Evolutionary conservation across 306 rosid genomes (phyloP), one percentile per base, ranked within the genome.

Genomic region (Lagenaria siceraria): DNA sequence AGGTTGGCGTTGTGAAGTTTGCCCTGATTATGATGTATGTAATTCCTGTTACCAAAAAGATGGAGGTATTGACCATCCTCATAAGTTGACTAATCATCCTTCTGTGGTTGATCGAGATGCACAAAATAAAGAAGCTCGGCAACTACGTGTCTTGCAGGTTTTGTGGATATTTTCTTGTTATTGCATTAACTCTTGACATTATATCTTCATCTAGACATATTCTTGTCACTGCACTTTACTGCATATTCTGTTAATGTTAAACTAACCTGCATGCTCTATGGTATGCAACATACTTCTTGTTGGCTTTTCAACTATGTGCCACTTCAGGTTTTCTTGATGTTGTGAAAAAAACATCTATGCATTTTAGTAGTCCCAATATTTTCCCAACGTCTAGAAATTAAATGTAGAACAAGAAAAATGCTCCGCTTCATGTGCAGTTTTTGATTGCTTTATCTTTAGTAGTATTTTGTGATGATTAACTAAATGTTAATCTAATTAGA

Each of bases 1-100:
- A 86, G 98, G 99, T 63, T 96, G 99, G 99, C 96, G 90, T 17
- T 96, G 98, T 83, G 99, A 96, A 83, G 86, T 90, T 78, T 96
- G 99, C 86, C 89, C 98, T 18, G 99, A 96, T 74, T 96, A 90
- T 40, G 99, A 90, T 81, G 90, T 92, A 27, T 96, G 98, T 90
- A 92, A 90, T 84, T 83, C 90, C 81, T 96, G 99, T 85, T 92
- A 90, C 84, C 97, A 89, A 85, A 94, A 87, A 88, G 96, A 90
- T 25, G 95, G 96, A 8, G 93, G 88, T 72, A 76, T 85, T 77
- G 96, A 89, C 82, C 99, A 96, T 84, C 93, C 91, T 76, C 99
- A 96, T 83, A 90, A 89, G 84, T 87, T 96, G 88, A 90, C 97
- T 66, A 92, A 92, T 79, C 97, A 96, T 82, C 99, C 98, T n/a